A percentile compares a stretch with the other conserved stretches of the same genome.
Conservation (phyloP, 352 stramenopile species). For the Globisporangium viniferum region DNA sequence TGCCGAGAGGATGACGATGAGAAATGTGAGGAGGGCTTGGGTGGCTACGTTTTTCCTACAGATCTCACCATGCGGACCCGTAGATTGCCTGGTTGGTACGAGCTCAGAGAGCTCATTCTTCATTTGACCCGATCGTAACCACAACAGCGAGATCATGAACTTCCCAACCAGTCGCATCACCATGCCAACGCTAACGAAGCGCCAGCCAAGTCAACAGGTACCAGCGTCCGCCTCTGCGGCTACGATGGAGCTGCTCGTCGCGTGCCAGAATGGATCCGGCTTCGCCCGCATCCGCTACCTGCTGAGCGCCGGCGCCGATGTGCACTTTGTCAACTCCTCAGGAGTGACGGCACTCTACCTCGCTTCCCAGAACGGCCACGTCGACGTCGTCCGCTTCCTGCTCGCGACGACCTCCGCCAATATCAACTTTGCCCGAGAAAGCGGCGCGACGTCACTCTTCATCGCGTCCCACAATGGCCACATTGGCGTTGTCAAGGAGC, state of each 20-base stretch:
- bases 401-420: neutral
- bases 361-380: slow-evolving; percentile 12
- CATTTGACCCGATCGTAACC: neutral
- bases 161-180: neutral
- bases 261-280: neutral
- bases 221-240: neutral
- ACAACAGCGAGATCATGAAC: neutral
- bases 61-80: neutral
- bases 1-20: neutral
- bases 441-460: slow-evolving; percentile 11
- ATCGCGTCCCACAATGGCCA: slow-evolving; percentile 15
- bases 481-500: slow-evolving; percentile 8
- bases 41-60: neutral
- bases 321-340: neutral
- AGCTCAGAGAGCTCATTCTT: slow-evolving; percentile 1
- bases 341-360: slow-evolving; percentile 5
- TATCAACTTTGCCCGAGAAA: slow-evolving; percentile 4
- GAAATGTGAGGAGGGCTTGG: neutral
- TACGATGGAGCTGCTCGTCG: neutral
- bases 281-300: neutral
- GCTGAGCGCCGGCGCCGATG: neutral
- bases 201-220: neutral
- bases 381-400: neutral
- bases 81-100: neutral
- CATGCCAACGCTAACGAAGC: neutral